Evolutionary conservation across 441 rosid species (phyloP).

Genomic region (Omphalea diandra): DNA sequence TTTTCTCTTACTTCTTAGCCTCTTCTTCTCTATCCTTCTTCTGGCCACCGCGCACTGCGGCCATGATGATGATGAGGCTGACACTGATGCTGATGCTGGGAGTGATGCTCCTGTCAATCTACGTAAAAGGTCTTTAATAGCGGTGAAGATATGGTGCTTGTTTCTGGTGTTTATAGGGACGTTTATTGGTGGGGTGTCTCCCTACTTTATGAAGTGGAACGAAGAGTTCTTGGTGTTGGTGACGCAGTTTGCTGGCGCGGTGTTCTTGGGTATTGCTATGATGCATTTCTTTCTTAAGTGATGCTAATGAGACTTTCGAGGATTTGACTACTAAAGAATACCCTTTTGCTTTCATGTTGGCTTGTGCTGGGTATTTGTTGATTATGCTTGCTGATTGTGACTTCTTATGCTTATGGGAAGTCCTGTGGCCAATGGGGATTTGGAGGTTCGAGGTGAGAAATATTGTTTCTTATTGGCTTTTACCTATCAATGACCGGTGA

Average conservation of each 20-base stretch:
- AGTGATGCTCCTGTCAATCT: conserved; percentile 21
- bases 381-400: conserved; percentile 68
- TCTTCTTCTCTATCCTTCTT: conserved; percentile 49
- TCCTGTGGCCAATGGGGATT: conserved; percentile 30
- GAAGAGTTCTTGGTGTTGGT: conserved; percentile 70
- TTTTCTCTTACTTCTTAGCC: conserved; percentile 30
- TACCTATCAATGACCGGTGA: no score
- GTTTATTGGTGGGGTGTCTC: conserved; percentile 67
- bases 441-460: conserved; percentile 53
- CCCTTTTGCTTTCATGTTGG: conserved; percentile 88
- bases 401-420: conserved; percentile 41
- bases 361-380: conserved; percentile 63
- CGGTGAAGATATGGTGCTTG: conserved; percentile 65
- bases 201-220: conserved; percentile 76
- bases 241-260: conserved; percentile 87
- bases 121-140: conserved; percentile 42
- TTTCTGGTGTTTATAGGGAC: conserved; percentile 56
- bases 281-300: conserved; percentile 87
- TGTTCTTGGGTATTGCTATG: conserved; percentile 77
- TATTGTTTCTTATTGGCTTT: neutral
- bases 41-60: conserved; percentile 56
- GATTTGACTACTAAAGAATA: conserved; percentile 54
- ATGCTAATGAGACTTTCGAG: conserved; percentile 64
- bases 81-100: neutral
- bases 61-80: conserved; percentile 28